These are phyloP conservation scores for Globisporangium middletonii DNA, from an alignment of 352 stramenopile genomes.

Conservation along the genomic window DNA sequence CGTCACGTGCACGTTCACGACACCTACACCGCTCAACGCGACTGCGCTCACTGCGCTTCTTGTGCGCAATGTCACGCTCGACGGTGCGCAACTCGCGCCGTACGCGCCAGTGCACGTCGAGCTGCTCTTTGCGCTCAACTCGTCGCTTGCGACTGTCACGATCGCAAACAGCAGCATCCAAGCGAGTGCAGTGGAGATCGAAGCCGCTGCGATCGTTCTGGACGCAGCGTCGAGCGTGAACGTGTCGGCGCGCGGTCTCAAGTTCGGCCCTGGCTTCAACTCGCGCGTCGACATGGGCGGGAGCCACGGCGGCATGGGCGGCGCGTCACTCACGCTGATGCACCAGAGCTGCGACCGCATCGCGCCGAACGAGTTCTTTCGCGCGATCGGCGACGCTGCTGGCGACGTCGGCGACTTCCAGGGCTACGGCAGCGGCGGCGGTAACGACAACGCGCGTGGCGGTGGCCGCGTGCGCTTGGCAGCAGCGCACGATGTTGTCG, in stretches of 20 bases:
- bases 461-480: constrained; percentile 55
- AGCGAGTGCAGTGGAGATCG: constrained; percentile 59
- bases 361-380: constrained; percentile 49
- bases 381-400: constrained; percentile 53
- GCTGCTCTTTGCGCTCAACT: constrained; percentile 39
- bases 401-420: constrained; percentile 58
- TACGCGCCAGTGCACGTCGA: constrained; percentile 40
- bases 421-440: constrained; percentile 78
- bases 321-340: constrained; percentile 42
- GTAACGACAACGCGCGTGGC: constrained; percentile 48
- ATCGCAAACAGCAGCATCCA: constrained; percentile 47
- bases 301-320: constrained; percentile 71
- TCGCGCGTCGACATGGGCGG: constrained; percentile 57
- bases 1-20: constrained; percentile 47
- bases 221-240: constrained; percentile 45
- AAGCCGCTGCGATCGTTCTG: constrained; percentile 32
- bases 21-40: constrained; percentile 18
- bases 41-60: constrained; percentile 26
- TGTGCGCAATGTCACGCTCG: constrained; percentile 38
- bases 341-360: constrained; percentile 46
- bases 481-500: constrained; percentile 25
- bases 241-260: constrained; percentile 52
- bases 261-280: constrained; percentile 81
- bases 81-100: constrained; percentile 33
- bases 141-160: constrained; percentile 18